These are phyloP conservation scores for Chaetoscypha palmicola DNA, from an alignment of 2,329 filamentous ascomycete genomes.

Conservation along the genomic window DNA sequence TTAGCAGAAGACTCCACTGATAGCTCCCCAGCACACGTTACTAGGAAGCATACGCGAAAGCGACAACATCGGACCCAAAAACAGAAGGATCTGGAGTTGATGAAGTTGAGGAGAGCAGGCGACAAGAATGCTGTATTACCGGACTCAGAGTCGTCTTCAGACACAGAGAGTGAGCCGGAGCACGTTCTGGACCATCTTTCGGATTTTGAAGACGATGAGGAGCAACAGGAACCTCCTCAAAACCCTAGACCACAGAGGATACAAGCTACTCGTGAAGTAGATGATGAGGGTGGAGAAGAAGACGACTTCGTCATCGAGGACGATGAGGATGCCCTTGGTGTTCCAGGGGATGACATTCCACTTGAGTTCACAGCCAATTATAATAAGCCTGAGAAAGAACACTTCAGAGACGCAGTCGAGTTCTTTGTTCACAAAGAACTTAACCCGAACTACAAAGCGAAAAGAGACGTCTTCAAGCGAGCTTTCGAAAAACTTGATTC, in stretches of 20 bases:
- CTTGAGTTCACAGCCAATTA: conserved; percentile 61
- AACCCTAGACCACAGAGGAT: too few relatives aligned
- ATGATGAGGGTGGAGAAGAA: conserved; percentile 21
- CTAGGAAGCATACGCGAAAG: conserved; percentile 17
- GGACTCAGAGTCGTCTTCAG: conserved; percentile 30
- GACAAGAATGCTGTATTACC: conserved; percentile 35
- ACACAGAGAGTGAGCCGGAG: conserved; percentile 18
- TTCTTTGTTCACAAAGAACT: conserved; percentile 78
- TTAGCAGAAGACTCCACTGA: not conserved
- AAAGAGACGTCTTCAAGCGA: conserved; percentile 57
- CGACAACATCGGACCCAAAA: conserved; percentile 32
- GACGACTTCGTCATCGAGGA: conserved; percentile 56
- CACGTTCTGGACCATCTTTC: conserved; percentile 36
- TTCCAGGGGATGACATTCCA: conserved; percentile 51
- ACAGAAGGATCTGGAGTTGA: conserved; percentile 36
- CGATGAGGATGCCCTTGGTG: conserved; percentile 51
- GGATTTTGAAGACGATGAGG: conserved; percentile 44
- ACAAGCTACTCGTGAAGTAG: too few relatives aligned
- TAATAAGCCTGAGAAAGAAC: conserved; percentile 60
- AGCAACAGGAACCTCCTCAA: conserved; percentile 18
- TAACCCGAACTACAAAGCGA: conserved; percentile 59
- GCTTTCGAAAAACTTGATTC: conserved; percentile 67
- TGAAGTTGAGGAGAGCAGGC: conserved; percentile 35
- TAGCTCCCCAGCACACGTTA: conserved; percentile 3
- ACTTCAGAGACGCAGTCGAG: conserved; percentile 68